Evolutionary conservation across 306 rosid genomes (phyloP), one percentile per base, ranked within the genome.

Genomic region (Cucurbita ficifolia): DNA sequence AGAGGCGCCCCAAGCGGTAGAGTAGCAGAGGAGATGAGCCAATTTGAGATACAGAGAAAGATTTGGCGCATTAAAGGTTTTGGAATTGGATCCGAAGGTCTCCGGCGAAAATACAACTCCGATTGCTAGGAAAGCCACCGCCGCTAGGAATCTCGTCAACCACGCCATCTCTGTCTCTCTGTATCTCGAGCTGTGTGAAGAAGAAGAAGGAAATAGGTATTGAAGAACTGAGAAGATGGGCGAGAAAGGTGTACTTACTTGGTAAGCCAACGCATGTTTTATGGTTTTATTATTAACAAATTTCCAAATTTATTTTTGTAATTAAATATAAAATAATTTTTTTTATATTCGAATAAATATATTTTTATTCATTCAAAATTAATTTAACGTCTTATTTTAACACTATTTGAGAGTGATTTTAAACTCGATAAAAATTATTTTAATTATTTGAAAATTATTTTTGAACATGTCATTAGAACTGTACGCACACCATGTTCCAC

Each of bases 51-150:
- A 91, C 75, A 88, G 76, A 7, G 88, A 74, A 52, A 91, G 84
- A 16, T 80, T 73, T 50, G 82, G 76, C 8, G 88, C 83, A 63
- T 78, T 71, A 38, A 24, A 80, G 65, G 85, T 77, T 65, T 82
- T 87, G 43, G 91, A 80, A 59, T 88, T 89, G 11, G 99, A 88
- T 76, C 88, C 91, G 53, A 95, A 82, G 19, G 89, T 85, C 79
- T 88, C 96, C 74, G 99, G 97, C 2, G 99, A 89, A 84, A 95
- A 88, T 29, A 95, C 82, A 9, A 95, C 97, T 77, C 99, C 99
- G 59, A 88, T 43, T 14, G 99, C 92, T 68, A 94, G 79, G 85
- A 94, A 94, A 51, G 81, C 86, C 82, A 89, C 88, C 8, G 97
- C 97, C 2, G 87, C 78, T 22, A 87, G 70, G 72, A 91, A 91